Percentiles rank a stretch among this genome's conserved stretches.
Conservation (phyloP, 2,329 filamentous ascomycete genomes). For the Cladosporium cucumerinum region DNA sequence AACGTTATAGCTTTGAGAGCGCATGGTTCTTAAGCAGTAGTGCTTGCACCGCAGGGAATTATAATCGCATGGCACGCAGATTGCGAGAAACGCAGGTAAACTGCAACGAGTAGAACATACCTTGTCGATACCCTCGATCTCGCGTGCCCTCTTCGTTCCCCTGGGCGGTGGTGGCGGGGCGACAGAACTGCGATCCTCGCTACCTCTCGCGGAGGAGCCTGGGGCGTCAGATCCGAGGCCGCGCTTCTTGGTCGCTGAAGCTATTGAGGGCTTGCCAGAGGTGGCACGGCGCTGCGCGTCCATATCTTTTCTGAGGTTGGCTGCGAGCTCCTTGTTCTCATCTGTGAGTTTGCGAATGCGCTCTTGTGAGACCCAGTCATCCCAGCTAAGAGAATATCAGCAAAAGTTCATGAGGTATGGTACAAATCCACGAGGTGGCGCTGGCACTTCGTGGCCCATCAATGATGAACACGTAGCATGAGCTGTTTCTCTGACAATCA, state of each 20-base stretch:
- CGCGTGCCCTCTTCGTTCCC: slow-evolving; percentile 70
- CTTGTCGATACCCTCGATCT: slow-evolving; percentile 74
- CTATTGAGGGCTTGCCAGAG: slow-evolving; percentile 40
- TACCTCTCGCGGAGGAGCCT: slow-evolving; percentile 58
- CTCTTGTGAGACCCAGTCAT: slow-evolving; percentile 95
- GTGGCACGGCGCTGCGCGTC: slow-evolving; percentile 54
- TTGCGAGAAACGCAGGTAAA: neutral
- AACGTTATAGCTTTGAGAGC: neutral
- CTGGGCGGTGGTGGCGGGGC: slow-evolving; percentile 56
- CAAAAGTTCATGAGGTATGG: neutral
- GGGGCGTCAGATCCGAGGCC: slow-evolving; percentile 53
- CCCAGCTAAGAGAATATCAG: slow-evolving; percentile 61
- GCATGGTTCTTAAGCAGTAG: no score
- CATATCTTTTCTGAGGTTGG: slow-evolving; percentile 67
- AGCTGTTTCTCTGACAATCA: neutral
- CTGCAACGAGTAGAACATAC: slow-evolving; percentile 43
- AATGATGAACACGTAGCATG: neutral
- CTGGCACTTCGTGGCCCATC: neutral
- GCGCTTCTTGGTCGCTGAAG: slow-evolving; percentile 53
- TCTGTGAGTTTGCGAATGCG: slow-evolving; percentile 91
- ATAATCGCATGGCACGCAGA: neutral
- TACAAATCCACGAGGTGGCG: neutral
- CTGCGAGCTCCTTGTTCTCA: slow-evolving; percentile 87
- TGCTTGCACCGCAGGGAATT: neutral
- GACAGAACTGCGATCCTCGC: slow-evolving; percentile 70